Conservation (phyloP, 1,139 yeast genomes). For the Pichia sp. region DNA sequence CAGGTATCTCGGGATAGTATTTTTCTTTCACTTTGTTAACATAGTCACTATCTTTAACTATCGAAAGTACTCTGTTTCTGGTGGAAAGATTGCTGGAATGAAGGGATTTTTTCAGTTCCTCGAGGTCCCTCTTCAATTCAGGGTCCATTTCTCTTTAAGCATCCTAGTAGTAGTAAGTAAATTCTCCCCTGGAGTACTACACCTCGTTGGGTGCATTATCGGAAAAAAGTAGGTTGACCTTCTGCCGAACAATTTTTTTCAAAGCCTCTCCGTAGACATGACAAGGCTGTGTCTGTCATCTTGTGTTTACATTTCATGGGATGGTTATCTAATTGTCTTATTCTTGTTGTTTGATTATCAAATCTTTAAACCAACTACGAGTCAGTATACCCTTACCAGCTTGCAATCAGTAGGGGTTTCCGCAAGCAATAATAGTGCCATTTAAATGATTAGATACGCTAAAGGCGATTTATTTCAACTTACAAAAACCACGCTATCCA, state of each 20-base stretch:
- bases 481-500: constrained; percentile 16
- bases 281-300: background rate
- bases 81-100: constrained; percentile 34
- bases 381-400: too few relatives aligned
- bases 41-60: constrained; percentile 53
- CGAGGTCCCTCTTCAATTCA: constrained; percentile 18
- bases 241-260: background rate
- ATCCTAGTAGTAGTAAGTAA: background rate
- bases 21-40: constrained; percentile 26
- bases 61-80: constrained; percentile 66
- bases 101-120: constrained; percentile 12
- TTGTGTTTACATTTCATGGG: background rate
- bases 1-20: constrained; percentile 37
- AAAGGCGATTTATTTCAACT: constrained; percentile 58
- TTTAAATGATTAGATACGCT: constrained; percentile 36
- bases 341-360: too few relatives aligned
- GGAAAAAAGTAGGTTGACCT: too few relatives aligned
- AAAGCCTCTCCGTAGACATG: background rate
- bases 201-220: too few relatives aligned
- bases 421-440: too few relatives aligned
- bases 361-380: too few relatives aligned
- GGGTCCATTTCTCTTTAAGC: constrained; percentile 18
- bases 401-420: too few relatives aligned
- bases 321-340: background rate
- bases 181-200: too few relatives aligned